Conservation (phyloP, 2,329 filamentous ascomycete species). For the Raffaelea albimanens region DNA sequence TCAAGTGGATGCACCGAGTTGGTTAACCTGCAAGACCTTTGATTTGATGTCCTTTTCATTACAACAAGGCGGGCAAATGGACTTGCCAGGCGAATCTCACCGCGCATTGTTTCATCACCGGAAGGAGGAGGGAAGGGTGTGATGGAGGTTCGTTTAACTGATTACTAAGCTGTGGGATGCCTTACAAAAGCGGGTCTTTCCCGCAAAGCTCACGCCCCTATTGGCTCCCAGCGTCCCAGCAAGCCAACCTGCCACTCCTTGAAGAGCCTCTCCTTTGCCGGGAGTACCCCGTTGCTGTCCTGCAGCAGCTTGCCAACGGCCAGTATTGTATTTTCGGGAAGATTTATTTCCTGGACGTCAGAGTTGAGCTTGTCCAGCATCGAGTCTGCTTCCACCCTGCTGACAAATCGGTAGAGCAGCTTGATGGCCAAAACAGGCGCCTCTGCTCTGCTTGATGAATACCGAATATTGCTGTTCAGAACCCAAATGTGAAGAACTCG, state of each 20-base stretch:
- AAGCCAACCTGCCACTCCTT: conserved; percentile 60
- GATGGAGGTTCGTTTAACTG: too few relatives aligned
- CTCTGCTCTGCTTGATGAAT: conserved; percentile 30
- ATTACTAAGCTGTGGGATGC: not conserved
- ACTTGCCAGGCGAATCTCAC: too few relatives aligned
- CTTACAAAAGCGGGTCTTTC: not conserved
- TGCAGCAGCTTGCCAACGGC: conserved; percentile 34
- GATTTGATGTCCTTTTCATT: too few relatives aligned
- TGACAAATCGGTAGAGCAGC: conserved; percentile 39
- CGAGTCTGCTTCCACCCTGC: conserved; percentile 32
- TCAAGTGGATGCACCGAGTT: not conserved
- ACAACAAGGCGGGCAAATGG: too few relatives aligned
- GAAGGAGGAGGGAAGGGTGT: too few relatives aligned
- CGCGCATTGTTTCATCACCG: too few relatives aligned
- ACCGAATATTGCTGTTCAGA: conserved; percentile 44
- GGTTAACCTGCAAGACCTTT: too few relatives aligned
- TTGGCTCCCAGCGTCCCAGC: conserved; percentile 37
- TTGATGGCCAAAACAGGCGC: conserved; percentile 35
- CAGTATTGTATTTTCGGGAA: conserved; percentile 41
- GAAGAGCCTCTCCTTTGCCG: conserved; percentile 45
- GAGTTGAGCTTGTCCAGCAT: conserved; percentile 42
- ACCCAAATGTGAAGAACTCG: conserved; percentile 42
- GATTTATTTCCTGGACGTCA: conserved; percentile 48
- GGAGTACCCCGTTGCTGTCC: conserved; percentile 41
- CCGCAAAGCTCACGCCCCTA: too few relatives aligned